Evolutionary conservation across 768 basidiomycete species (phyloP).

Genomic region (Sutorius australiensis): DNA sequence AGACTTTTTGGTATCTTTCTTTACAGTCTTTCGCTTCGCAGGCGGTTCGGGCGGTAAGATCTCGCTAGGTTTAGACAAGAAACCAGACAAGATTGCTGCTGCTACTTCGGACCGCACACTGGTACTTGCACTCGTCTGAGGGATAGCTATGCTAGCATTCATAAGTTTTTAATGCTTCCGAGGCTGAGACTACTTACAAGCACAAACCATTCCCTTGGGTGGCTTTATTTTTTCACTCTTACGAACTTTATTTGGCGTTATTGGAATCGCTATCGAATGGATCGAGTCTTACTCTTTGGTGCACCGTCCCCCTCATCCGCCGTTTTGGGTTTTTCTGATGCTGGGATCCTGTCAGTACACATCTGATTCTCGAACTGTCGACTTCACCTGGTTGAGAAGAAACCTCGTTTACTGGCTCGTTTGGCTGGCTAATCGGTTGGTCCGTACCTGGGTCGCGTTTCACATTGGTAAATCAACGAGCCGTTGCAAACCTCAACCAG

Average conservation of each 20-base stretch:
- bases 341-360: conserved; percentile 3
- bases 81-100: conserved; percentile 17
- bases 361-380: neutral
- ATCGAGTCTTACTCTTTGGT: conserved; percentile 9
- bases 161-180: conserved; percentile 13
- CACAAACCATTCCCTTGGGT: conserved; percentile 5
- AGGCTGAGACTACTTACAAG: conserved; percentile 13
- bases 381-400: conserved; percentile 12
- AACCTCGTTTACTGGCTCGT: neutral
- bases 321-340: neutral
- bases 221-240: neutral
- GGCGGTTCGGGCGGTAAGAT: conserved; percentile 4
- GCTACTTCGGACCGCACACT: conserved; percentile 15
- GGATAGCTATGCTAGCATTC: conserved; percentile 22
- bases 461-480: neutral
- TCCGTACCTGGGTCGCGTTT: conserved; percentile 6
- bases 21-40: conserved; percentile 6
- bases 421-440: neutral
- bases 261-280: neutral
- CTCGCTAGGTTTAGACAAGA: conserved; percentile 1
- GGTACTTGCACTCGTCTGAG: conserved; percentile 16
- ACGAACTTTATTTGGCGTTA: conserved; percentile 7
- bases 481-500: neutral
- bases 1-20: conserved; percentile 7
- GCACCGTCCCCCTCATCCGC: neutral